Evolutionary conservation across 2,329 filamentous ascomycete genomes (phyloP), one percentile per base, ranked within the genome.

Genomic region (Pyrenophora seminiperda): DNA sequence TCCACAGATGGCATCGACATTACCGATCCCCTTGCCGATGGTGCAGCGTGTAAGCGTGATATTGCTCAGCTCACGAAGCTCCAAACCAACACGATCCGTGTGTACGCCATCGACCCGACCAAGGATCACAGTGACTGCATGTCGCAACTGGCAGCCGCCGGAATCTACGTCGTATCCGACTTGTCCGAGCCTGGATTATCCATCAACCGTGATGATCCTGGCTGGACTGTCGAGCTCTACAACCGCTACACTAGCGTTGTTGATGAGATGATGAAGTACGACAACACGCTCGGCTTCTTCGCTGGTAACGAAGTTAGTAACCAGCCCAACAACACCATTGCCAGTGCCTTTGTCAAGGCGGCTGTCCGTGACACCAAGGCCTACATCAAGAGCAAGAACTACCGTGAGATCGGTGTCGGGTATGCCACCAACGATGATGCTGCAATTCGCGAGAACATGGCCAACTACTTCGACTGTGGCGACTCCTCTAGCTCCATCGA

Each of bases 291-390:
- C 58, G 94, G 94, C 67, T 99, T 97, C 87, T 97, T 99, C 74
- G 93, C 92, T 63, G 94, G 94, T 73, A 99, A 99, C 77, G 94
- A 99, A 79, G 94, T 99, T 56, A 88, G 91, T 65, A 96, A 97
- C 81, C 83, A 86, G 67, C 81, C 81, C 63, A 92, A 87, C 82
- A 97, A 96, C 83, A 97, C 93, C 41, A 78, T 83, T 54, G 90
- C 93, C 41, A 94, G 90, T 56, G 91, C 93, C 62, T 99, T 89
- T 74, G 94, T 99, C 77, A 99, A 97, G 84, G 94, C 93, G 54
- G 92, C 94, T 56, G 91, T 97, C 59, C 92, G 94, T 71, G 94
- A 99, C 75, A 91, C 85, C 78, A 99, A 99, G 86, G 80, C 84
- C 54, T 94, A 97, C 80, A 96, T 99, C 82, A 89, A 88, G 79